These are phyloP conservation scores for Gracilariopsis chorda DNA, from an alignment of 23 red algal species.

Conservation along the genomic window DNA sequence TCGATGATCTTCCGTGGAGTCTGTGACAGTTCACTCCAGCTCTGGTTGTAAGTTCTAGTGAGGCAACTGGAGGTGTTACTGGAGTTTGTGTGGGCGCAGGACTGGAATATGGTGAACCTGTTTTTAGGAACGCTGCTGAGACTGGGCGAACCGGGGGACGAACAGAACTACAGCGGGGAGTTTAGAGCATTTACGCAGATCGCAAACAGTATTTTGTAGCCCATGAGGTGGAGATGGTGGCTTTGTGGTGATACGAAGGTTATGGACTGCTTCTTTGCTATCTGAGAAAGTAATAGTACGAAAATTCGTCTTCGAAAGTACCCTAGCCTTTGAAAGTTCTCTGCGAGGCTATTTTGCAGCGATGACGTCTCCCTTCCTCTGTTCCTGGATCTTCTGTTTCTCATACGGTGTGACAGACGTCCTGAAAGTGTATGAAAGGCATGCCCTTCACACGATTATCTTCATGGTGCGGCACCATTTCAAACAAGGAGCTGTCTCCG, in stretches of 20 bases:
- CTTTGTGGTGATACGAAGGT: background rate
- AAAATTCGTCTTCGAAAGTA: no score
- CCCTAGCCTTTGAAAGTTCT: no score
- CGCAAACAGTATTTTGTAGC: background rate
- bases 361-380: no score
- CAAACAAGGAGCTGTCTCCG: background rate
- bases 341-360: no score
- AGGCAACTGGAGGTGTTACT: slow-evolving; percentile 15
- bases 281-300: no score
- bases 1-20: background rate
- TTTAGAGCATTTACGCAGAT: background rate
- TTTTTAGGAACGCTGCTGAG: background rate
- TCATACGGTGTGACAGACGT: no score
- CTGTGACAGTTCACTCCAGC: background rate
- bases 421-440: no score
- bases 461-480: background rate
- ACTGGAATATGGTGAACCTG: background rate
- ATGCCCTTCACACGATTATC: slow-evolving; percentile 20
- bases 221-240: background rate
- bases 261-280: background rate
- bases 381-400: no score
- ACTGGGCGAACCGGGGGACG: background rate
- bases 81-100: background rate
- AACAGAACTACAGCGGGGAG: background rate
- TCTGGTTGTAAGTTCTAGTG: slow-evolving; percentile 18